Conservation (phyloP, 805 yeast species). For the Diddensiella santjacobensis region DNA sequence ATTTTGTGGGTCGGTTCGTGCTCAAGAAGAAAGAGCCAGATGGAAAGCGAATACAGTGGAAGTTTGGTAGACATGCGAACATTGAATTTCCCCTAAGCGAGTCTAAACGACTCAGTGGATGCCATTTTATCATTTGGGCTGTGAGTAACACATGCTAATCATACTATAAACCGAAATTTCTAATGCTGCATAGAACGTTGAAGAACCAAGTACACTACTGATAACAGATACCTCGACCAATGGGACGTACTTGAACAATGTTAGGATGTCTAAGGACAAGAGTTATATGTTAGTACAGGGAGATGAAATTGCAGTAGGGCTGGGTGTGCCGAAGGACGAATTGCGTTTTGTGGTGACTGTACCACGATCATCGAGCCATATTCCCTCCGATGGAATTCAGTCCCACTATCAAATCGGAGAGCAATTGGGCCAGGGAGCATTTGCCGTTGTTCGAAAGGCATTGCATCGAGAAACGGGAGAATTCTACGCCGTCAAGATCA, state of each 20-base stretch:
- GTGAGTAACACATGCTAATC: constrained; percentile 34
- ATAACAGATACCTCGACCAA: constrained; percentile 71
- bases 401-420: constrained; percentile 72
- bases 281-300: constrained; percentile 85
- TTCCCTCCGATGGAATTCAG: constrained; percentile 50
- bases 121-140: constrained; percentile 65
- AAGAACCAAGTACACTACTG: constrained; percentile 17
- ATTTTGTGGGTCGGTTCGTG: constrained; percentile 3
- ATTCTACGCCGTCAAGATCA: constrained; percentile 86
- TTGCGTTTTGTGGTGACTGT: constrained; percentile 46
- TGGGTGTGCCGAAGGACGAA: constrained; percentile 73
- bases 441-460: constrained; percentile 91
- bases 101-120: constrained; percentile 66
- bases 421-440: constrained; percentile 96
- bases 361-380: constrained; percentile 30
- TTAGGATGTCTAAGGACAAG: constrained; percentile 66
- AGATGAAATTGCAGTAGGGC: constrained; percentile 87
- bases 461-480: constrained; percentile 81
- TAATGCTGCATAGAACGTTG: constrained; percentile 16
- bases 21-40: constrained; percentile 5
- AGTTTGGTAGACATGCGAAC: constrained; percentile 66
- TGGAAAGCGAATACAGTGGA: constrained; percentile 42
- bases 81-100: constrained; percentile 63
- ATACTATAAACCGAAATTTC: constrained; percentile 35
- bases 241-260: constrained; percentile 84